Conservation (phyloP, 2,329 filamentous ascomycete genomes). For the Stemphylium lycopersici region DNA sequence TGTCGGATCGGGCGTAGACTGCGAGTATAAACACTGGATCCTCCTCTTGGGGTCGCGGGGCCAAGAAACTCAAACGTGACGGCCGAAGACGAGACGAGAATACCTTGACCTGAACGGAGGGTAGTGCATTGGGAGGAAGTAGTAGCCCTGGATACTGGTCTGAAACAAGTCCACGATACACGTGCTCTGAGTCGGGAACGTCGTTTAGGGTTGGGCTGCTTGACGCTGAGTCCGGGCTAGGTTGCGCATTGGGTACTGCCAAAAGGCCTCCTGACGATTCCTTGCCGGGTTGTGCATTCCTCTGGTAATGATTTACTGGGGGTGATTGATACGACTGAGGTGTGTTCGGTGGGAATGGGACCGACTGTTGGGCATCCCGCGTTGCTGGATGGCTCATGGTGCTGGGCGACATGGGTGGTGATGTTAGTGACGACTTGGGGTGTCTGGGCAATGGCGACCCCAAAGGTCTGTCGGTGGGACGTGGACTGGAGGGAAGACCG, state of each 20-base stretch:
- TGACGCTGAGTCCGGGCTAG: slow-evolving; percentile 42
- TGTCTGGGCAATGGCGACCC: slow-evolving; percentile 65
- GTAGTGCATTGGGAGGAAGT: slow-evolving; percentile 84
- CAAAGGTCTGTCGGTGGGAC: slow-evolving; percentile 65
- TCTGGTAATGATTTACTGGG: slow-evolving; percentile 49
- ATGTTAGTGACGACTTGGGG: slow-evolving; percentile 61
- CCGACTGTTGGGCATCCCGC: slow-evolving; percentile 73
- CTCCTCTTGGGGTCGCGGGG: slow-evolving; percentile 80
- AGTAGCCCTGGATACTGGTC: slow-evolving; percentile 88
- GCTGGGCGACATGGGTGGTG: slow-evolving; percentile 72
- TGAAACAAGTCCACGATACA: slow-evolving; percentile 79
- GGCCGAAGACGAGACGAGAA: slow-evolving; percentile 95
- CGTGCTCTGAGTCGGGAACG: slow-evolving; percentile 51
- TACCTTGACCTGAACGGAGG: slow-evolving; percentile 83
- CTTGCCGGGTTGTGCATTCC: slow-evolving; percentile 37
- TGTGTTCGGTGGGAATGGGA: slow-evolving; percentile 73
- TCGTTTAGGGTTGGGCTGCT: slow-evolving; percentile 34
- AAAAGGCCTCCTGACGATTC: slow-evolving; percentile 33
- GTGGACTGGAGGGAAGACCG: slow-evolving; percentile 68
- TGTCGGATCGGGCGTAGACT: slow-evolving; percentile 76
- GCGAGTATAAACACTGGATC: slow-evolving; percentile 94
- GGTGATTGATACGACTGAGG: slow-evolving; percentile 67
- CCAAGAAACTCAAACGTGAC: slow-evolving; percentile 83
- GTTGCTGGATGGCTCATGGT: slow-evolving; percentile 68
- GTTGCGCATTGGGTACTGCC: slow-evolving; percentile 40